A percentile compares a stretch with the other conserved stretches of the same genome.
Conservation (phyloP, 179 eudicot genomes). For the Heliamphora pulchella region DNA sequence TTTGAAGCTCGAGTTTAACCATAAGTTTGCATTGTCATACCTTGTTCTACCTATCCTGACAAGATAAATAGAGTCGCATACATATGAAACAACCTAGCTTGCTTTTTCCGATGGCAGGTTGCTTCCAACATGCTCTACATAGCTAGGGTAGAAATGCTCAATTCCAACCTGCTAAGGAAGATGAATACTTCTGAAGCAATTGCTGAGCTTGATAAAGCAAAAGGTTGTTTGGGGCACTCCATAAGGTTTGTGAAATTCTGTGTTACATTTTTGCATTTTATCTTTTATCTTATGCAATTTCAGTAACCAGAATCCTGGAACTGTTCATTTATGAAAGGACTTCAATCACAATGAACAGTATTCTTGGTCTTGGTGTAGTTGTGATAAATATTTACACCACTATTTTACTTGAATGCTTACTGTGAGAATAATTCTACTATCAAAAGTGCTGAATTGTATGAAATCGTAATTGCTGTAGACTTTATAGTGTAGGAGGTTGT, state of each 20-base stretch:
- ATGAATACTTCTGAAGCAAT: constrained; percentile 37
- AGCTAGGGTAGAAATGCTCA: constrained; percentile 57
- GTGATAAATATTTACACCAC: too few relatives aligned
- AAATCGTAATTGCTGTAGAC: too few relatives aligned
- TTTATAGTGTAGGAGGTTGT: too few relatives aligned
- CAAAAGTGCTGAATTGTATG: too few relatives aligned
- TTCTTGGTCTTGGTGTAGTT: too few relatives aligned
- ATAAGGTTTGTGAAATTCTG: constrained; percentile 46
- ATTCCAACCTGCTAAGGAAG: constrained; percentile 31
- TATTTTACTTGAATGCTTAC: too few relatives aligned
- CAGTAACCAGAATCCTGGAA: too few relatives aligned
- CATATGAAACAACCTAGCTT: not conserved
- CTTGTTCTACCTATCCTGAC: constrained; percentile 8
- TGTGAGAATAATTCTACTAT: too few relatives aligned
- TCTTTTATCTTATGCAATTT: not conserved
- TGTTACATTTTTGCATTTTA: constrained; percentile 8
- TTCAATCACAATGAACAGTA: too few relatives aligned
- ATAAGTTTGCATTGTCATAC: not conserved
- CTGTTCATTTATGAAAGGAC: too few relatives aligned
- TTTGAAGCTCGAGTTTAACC: too few relatives aligned
- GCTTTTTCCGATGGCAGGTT: constrained; percentile 35
- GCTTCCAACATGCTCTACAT: constrained; percentile 68
- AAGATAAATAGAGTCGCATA: not conserved
- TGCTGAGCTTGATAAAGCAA: constrained; percentile 55
- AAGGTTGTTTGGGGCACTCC: constrained; percentile 43